Evolutionary conservation across 2,329 filamentous ascomycete genomes (phyloP).

Genomic region (Emmonsia crescens): DNA sequence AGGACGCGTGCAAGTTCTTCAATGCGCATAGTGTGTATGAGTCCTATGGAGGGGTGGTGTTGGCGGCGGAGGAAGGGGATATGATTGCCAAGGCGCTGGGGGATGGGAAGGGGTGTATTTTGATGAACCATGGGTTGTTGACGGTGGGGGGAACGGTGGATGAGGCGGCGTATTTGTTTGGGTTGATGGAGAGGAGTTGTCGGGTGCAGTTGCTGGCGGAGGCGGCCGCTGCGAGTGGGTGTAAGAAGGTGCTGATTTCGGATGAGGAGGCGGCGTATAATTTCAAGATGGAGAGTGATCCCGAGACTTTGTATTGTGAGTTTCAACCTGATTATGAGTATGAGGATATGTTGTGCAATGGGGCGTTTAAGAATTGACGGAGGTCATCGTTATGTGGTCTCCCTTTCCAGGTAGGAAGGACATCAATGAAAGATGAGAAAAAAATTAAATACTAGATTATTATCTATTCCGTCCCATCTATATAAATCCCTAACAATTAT

Average conservation of each 20-base stretch:
- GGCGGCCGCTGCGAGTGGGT: constrained; percentile 48
- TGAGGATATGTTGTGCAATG: constrained; percentile 17
- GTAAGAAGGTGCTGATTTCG: constrained; percentile 44
- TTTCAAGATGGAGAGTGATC: constrained; percentile 18
- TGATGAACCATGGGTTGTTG: constrained; percentile 62
- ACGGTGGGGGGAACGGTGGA: constrained; percentile 63
- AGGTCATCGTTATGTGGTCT: not conserved
- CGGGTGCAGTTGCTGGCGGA: constrained; percentile 58
- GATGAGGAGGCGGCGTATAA: constrained; percentile 40
- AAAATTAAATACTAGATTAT: not conserved
- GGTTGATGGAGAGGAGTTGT: constrained; percentile 57
- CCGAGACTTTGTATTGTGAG: constrained; percentile 18
- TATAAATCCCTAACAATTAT: not conserved
- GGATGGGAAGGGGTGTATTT: constrained; percentile 49
- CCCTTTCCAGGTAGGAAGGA: not conserved
- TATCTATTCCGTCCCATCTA: not conserved
- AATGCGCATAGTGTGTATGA: constrained; percentile 55
- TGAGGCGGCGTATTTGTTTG: constrained; percentile 61
- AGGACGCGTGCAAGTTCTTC: constrained; percentile 51
- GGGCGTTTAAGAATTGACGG: constrained; percentile 18
- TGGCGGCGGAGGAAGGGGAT: constrained; percentile 53
- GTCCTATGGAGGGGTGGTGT: constrained; percentile 53
- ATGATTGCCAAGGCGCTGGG: constrained; percentile 55
- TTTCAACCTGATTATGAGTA: constrained; percentile 21
- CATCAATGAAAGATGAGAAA: not conserved